Percentiles rank a stretch among this genome's conserved stretches.
Evolutionary conservation across 1,139 yeast genomes (phyloP).

Genomic region (Kurtzmaniella quercitrusa): DNA sequence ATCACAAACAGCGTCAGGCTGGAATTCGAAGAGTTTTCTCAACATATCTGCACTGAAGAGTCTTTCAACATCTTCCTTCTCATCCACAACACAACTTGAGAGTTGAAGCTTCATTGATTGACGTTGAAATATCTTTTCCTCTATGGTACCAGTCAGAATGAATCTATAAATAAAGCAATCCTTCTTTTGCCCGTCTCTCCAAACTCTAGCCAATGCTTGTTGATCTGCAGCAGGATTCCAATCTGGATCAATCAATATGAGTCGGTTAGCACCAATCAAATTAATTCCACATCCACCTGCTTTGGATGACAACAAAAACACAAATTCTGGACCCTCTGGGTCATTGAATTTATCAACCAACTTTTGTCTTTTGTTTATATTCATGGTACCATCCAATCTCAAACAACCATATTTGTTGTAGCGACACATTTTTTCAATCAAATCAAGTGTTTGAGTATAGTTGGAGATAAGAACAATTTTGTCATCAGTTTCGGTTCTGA

Average conservation of each 20-base stretch:
- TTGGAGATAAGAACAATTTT: conserved; percentile 92
- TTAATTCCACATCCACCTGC: conserved; percentile 99
- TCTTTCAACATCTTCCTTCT: conserved; percentile 91
- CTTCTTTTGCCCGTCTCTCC: conserved; percentile 99
- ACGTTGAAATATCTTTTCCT: conserved; percentile 92
- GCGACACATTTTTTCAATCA: conserved; percentile 84
- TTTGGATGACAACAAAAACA: conserved; percentile 84
- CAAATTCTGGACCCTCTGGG: conserved; percentile 84
- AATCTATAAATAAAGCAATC: conserved; percentile 93
- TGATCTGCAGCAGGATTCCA: conserved; percentile 99
- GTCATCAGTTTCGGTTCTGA: conserved; percentile 79
- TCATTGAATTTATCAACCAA: conserved; percentile 88
- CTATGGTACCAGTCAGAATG: conserved; percentile 92
- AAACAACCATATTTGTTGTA: conserved; percentile 69
- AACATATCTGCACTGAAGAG: conserved; percentile 80
- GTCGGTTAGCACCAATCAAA: conserved; percentile 90
- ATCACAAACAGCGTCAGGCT: conserved; percentile 69
- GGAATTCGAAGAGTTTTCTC: conserved; percentile 69
- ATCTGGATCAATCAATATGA: conserved; percentile 89
- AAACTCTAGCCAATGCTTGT: conserved; percentile 95
- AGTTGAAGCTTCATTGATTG: conserved; percentile 94
- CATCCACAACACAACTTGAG: conserved; percentile 96
- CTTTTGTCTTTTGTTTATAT: conserved; percentile 87
- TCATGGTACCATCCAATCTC: conserved; percentile 90
- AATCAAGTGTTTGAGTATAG: conserved; percentile 88